Conservation (phyloP, 495 filamentous ascomycete species). For the Penicillium chermesinum region DNA sequence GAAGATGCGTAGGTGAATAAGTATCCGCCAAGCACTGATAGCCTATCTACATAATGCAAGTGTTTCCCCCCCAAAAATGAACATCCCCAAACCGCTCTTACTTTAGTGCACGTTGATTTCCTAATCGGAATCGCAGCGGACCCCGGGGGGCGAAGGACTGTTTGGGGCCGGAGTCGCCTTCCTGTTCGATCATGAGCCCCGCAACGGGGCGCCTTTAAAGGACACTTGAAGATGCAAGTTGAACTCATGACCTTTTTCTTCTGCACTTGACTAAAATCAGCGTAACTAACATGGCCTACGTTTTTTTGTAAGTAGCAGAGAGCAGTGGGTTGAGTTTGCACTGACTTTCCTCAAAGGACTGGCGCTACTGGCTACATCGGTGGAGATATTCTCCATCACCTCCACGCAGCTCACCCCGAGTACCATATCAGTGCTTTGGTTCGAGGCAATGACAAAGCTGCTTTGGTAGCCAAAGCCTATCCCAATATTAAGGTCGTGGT, state of each 20-base stretch:
- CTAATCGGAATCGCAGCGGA: conserved; percentile 6
- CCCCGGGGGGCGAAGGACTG: neutral
- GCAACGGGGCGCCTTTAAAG: conserved; percentile 4
- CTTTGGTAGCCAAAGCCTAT: conserved; percentile 45
- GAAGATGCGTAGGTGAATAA: conserved; percentile 8
- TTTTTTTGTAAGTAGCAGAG: conserved; percentile 17
- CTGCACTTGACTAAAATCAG: neutral
- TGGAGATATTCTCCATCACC: conserved; percentile 54
- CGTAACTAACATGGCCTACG: conserved; percentile 17
- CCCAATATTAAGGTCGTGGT: conserved; percentile 38
- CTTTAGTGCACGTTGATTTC: conserved; percentile 10
- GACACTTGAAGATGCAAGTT: neutral
- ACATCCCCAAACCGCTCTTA: neutral
- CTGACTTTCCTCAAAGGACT: conserved; percentile 26
- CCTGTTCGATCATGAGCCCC: conserved; percentile 1
- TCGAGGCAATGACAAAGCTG: conserved; percentile 54
- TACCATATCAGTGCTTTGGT: conserved; percentile 55
- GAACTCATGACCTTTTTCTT: neutral
- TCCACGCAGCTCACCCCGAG: conserved; percentile 54
- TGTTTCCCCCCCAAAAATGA: neutral
- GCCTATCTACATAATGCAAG: neutral
- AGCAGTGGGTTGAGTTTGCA: neutral
- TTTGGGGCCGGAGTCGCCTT: conserved; percentile 11
- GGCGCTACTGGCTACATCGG: conserved; percentile 65
- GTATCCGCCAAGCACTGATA: neutral